Conservation (phyloP, 768 basidiomycete genomes). For the Rubroboletus pulcherrimus region DNA sequence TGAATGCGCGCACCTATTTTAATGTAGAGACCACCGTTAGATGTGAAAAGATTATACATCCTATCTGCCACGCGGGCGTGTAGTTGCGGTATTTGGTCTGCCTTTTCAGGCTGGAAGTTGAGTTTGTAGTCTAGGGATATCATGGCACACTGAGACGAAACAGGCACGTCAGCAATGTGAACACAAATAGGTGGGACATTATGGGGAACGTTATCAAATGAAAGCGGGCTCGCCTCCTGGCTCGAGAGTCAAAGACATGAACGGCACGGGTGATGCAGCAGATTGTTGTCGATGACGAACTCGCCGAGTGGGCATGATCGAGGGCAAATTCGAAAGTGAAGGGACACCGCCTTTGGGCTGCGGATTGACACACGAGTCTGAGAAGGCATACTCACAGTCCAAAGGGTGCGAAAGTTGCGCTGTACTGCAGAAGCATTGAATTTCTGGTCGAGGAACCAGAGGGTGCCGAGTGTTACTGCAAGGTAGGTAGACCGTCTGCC, state of each 20-base stretch:
- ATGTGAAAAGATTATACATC: conserved; percentile 69
- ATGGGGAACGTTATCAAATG: not conserved
- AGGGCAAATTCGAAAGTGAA: not conserved
- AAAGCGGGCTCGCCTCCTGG: not conserved
- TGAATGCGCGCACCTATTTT: conserved; percentile 56
- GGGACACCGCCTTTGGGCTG: not conserved
- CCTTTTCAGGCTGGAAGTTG: conserved; percentile 75
- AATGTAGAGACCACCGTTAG: conserved; percentile 83
- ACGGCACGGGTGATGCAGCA: not conserved
- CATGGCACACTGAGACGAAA: conserved; percentile 50
- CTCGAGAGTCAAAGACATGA: not conserved
- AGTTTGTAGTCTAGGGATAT: conserved; percentile 83
- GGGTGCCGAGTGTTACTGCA: conserved; percentile 26
- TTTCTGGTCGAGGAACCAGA: conserved; percentile 39
- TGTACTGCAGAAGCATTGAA: conserved; percentile 47
- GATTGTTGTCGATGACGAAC: not conserved
- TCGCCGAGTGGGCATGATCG: not conserved
- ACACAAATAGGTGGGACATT: not conserved
- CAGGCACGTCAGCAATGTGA: not conserved
- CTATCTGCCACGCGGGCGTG: conserved; percentile 83
- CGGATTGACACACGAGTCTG: not conserved
- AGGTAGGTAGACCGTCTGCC: conserved; percentile 23
- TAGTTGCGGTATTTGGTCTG: conserved; percentile 69
- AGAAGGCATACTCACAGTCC: conserved; percentile 38
- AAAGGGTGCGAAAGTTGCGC: conserved; percentile 47